Percentiles rank a stretch among this genome's conserved stretches.
Evolutionary conservation across 2,329 filamentous ascomycete genomes (phyloP).

Genomic region (Aureobasidium sp.): DNA sequence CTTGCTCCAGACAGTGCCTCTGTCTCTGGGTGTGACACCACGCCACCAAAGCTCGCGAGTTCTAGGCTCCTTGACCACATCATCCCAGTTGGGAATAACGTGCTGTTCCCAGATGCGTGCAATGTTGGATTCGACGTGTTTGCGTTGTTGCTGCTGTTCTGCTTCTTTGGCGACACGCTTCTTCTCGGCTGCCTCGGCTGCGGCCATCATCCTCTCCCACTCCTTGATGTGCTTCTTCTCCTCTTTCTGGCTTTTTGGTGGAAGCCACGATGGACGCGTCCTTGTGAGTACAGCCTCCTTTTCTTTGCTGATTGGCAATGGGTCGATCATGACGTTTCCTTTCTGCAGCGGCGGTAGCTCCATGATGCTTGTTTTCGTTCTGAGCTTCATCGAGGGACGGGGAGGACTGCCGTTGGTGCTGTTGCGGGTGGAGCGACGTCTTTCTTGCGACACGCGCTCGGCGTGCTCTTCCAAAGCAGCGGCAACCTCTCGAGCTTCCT

Average conservation of each 20-base stretch:
- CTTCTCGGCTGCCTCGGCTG: constrained; percentile 52
- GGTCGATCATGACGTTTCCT: constrained; percentile 77
- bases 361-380: constrained; percentile 29
- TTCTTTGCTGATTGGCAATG: constrained; percentile 75
- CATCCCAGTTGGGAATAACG: constrained; percentile 68
- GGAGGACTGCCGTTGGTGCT: constrained; percentile 25
- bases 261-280: constrained; percentile 73
- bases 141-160: constrained; percentile 46
- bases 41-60: constrained; percentile 78
- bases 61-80: constrained; percentile 59
- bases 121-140: constrained; percentile 44
- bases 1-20: constrained; percentile 62
- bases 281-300: constrained; percentile 77
- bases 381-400: constrained; percentile 21
- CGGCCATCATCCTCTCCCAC: constrained; percentile 75
- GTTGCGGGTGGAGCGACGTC: constrained; percentile 15
- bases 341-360: constrained; percentile 60
- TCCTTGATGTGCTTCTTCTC: constrained; percentile 82
- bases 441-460: constrained; percentile 32
- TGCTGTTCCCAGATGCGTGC: constrained; percentile 66
- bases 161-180: constrained; percentile 43
- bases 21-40: constrained; percentile 63
- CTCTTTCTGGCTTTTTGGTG: constrained; percentile 81
- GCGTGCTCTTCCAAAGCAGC: constrained; percentile 76
- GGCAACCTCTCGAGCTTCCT: constrained; percentile 67